Evolutionary conservation across 345 rosid genomes (phyloP).

Genomic region (Citrus sp.): DNA sequence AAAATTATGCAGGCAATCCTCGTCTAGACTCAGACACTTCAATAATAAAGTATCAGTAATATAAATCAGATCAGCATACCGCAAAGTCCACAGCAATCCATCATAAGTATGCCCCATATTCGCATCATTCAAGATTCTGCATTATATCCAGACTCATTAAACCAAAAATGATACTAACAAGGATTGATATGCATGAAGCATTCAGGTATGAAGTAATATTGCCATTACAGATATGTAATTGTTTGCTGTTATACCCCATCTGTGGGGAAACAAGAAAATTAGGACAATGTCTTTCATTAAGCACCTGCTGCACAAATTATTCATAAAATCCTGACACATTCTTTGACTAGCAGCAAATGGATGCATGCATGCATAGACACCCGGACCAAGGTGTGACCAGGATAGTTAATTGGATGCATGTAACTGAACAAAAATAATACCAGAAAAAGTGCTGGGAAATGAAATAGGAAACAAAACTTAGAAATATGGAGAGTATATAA

Average conservation of each 20-base stretch:
- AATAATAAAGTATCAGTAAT: constrained; percentile 1
- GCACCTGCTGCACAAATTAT: not conserved
- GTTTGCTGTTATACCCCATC: not conserved
- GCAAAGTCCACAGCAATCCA: constrained; percentile 85
- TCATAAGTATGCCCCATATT: constrained; percentile 66
- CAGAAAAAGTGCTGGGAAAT: not conserved
- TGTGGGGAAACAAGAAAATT: not conserved
- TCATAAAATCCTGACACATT: not conserved
- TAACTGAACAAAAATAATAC: not conserved
- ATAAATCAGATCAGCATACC: constrained; percentile 42
- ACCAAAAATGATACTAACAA: constrained; percentile 8
- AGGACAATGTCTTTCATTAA: not conserved
- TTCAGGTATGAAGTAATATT: not conserved
- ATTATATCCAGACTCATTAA: constrained; percentile 18
- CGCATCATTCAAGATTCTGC: constrained; percentile 83
- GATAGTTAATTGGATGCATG: not conserved
- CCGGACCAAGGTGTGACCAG: not conserved
- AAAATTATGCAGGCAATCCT: not conserved
- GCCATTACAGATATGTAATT: not conserved
- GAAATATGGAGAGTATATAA: not conserved
- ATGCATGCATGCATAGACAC: not conserved
- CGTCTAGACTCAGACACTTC: not conserved
- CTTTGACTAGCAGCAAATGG: not conserved
- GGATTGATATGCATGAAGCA: not conserved
- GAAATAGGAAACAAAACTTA: not conserved